phyloP scores from a whole-genome alignment of 2,329 filamentous ascomycete genomes.

The Pseudogymnoascus sp. region DNA sequence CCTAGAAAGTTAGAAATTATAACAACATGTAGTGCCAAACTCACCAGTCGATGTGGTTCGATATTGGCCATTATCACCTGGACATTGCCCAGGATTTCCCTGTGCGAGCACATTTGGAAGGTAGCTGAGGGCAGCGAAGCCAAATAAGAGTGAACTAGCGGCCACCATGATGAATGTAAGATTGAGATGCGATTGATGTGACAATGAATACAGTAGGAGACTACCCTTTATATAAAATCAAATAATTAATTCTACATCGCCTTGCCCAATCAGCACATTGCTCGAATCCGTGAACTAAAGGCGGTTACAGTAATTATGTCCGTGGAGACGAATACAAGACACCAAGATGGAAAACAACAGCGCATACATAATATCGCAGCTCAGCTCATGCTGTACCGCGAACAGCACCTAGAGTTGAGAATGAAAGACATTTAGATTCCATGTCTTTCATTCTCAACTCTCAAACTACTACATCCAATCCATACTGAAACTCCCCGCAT shows the following conservation, averaged over 20 bases:
- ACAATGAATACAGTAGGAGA: neutral
- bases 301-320: neutral
- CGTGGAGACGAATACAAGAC: neutral
- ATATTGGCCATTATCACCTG: neutral
- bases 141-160: slow-evolving; percentile 12
- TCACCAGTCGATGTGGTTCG: neutral
- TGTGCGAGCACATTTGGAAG: neutral
- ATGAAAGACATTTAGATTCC: too few species aligned
- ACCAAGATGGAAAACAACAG: neutral
- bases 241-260: neutral
- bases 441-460: neutral
- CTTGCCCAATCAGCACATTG: neutral
- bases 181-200: slow-evolving; percentile 10
- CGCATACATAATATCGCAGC: neutral
- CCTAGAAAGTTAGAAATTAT: neutral
- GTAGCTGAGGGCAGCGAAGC: slow-evolving; percentile 6
- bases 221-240: neutral
- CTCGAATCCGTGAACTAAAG: neutral
- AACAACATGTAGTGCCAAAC: neutral
- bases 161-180: slow-evolving; percentile 12
- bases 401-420: too few species aligned
- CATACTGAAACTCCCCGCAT: neutral
- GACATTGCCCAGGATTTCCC: neutral
- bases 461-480: neutral
- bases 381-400: neutral